Evolutionary conservation across 163 green algal genomes (phyloP).

Genomic region (Coccomyxa subellipsoidea): DNA sequence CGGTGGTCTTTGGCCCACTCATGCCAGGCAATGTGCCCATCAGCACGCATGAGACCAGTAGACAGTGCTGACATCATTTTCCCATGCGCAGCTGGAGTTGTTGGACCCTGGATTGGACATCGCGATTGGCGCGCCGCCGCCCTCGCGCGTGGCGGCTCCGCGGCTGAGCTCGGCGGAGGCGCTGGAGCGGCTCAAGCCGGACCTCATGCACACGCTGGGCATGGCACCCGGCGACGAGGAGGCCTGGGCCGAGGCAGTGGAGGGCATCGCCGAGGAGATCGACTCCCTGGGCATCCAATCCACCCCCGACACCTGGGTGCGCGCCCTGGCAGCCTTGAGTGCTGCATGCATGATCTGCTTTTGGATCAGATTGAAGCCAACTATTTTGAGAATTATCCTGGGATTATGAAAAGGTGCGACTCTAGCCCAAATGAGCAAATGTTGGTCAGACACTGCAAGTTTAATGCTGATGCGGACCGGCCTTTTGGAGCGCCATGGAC

Average conservation of each 20-base stretch:
- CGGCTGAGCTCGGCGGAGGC: neutral
- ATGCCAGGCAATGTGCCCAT: too few relatives aligned
- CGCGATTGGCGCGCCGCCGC: neutral
- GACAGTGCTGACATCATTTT: neutral
- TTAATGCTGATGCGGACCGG: too few relatives aligned
- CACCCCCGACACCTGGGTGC: neutral
- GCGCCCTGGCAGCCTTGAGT: too few relatives aligned
- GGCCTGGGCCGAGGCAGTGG: neutral
- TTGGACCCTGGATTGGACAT: neutral
- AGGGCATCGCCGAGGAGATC: neutral
- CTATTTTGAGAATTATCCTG: too few relatives aligned
- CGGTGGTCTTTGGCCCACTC: too few relatives aligned
- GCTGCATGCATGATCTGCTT: too few relatives aligned
- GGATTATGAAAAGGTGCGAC: too few relatives aligned
- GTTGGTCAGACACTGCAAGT: too few relatives aligned
- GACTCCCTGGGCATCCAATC: neutral
- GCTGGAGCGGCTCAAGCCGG: neutral
- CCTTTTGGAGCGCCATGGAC: too few relatives aligned
- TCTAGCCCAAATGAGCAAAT: too few relatives aligned
- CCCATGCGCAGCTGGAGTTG: neutral
- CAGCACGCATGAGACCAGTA: too few relatives aligned
- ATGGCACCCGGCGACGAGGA: neutral
- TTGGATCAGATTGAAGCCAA: too few relatives aligned
- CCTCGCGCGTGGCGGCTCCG: neutral
- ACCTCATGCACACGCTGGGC: neutral